Base-by-base conservation (phyloP, 176 grass and related monocot species). In the Zoysia pacifica region DNA sequence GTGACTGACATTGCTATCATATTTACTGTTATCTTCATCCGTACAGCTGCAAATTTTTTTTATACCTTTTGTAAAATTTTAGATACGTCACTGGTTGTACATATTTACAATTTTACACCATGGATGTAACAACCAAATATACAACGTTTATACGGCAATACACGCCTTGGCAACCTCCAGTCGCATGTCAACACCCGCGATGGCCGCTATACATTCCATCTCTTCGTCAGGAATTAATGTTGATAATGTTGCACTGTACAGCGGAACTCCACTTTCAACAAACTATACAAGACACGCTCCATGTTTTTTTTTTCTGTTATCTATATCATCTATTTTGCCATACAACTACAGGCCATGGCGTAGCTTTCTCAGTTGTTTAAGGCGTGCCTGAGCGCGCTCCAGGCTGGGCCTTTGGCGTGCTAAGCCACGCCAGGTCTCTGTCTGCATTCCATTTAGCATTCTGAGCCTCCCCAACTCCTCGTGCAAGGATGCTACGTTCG, bases 351-450 rank as follows among this genome's bases (percentile, higher is more conserved):
- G 40, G 51, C 40, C 48, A n/a, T 28, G 11, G 8, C 67, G 87
- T 52, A 89, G 83, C 49, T 69, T 90, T 51, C 85, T 91, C 47
- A 80, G 46, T 65, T 69, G 83, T 76, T 81, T 76, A 12, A 97
- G 92, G 19, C 90, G 91, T 37, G 46, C 53, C 28, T 77, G 80
- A 44, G 90, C 92, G 11, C 69, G 89, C 46, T 72, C 86, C 36
- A 94, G 76, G 79, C 81, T 94, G 43, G 88, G 83, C 58, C 18
- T 63, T 13, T 83, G 89, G 72, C 79, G 86, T 12, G 48, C 55
- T 41, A 97, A 76, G 28, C 90, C 90, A 15, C 94, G 95, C 95
- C 95, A 97, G 35, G 66, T 48, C 71, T 79, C 83, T 9, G 12
- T 73, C 37, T 65, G 65, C 42, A 46, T 73, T 44, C 41, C 73